Percentiles rank a stretch among this genome's conserved stretches.
phyloP scores from a whole-genome alignment of 306 rosid genomes.

The Comarum palustre region DNA sequence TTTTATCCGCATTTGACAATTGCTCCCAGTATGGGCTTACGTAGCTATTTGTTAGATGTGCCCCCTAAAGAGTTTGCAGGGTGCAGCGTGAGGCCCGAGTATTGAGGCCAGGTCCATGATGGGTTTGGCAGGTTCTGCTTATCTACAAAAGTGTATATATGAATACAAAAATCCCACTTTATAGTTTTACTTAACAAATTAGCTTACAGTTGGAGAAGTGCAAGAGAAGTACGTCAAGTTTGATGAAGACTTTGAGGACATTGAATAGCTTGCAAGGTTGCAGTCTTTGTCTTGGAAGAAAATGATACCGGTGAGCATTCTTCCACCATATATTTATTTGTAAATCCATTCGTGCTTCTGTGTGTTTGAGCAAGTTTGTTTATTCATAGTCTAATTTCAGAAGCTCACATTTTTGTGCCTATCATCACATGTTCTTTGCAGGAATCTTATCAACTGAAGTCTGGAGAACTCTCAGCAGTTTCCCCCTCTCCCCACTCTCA shows the following conservation, averaged over 20 bases:
- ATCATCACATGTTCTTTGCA: not conserved
- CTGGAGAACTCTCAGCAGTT: not conserved
- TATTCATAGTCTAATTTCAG: not conserved
- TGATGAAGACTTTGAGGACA: constrained; percentile 50
- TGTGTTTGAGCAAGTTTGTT: not conserved
- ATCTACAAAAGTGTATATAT: not conserved
- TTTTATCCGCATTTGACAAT: not conserved
- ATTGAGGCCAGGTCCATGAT: not conserved
- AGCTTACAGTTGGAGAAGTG: constrained; percentile 86
- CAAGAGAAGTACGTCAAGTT: constrained; percentile 93
- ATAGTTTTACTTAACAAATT: constrained; percentile 46
- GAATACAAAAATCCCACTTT: too few relatives aligned
- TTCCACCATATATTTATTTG: not conserved
- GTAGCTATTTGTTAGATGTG: not conserved
- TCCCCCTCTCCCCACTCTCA: not conserved
- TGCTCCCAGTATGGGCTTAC: not conserved
- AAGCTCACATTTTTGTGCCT: not conserved
- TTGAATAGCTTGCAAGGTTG: constrained; percentile 25
- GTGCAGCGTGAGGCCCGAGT: not conserved
- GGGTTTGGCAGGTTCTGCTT: not conserved
- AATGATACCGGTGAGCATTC: not conserved
- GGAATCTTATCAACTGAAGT: not conserved
- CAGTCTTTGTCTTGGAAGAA: constrained; percentile 12
- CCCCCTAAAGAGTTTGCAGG: not conserved
- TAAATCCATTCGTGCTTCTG: not conserved